Base-by-base conservation (phyloP, 179 eudicot species). In the Corrigiola litoralis region DNA sequence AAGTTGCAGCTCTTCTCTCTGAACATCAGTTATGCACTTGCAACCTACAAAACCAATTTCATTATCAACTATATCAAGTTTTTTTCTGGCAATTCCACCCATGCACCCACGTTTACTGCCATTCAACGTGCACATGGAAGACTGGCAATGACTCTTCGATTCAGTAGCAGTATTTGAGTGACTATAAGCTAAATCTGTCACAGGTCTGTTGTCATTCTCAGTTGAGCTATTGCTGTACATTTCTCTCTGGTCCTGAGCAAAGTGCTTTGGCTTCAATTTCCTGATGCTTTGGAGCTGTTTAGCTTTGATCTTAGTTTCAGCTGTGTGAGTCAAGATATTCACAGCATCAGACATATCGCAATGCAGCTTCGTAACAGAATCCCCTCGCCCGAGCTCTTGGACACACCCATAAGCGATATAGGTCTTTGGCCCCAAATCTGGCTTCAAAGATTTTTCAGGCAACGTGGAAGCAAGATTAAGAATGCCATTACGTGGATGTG, bases 311-410 rank as follows among this genome's bases (percentile, higher is more conserved):
- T 47, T 61, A 32, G 67, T 57, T 47, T 74, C 79, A 21, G 80
- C 72, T 0, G 89, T 83, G 69, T 88, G 91, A n/a, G 85, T 86
- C 75, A 85, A 58, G 34, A 88, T 81, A 69, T 88, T 86, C 68
- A 88, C 95, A 64, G 86, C 89, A 77, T 87, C 94, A 68, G 94
- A 82, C 89, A 85, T 85, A 61, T 85, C 88, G 10, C 88, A 85
- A 31, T 85, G 91, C 54, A 85, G 81, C 76, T 85, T 87, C 14
- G 94, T 87, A 36, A 87, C 94, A 37, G 94, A 87, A 53, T 87
- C 94, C 23, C 89, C 94, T 48, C 94, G 84, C n/a, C 89, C 94
- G 36, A 87, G 73, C 78, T 87, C 89, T 65, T 84, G 82, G 27
- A 74, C 62, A 68, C 80, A 40, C 60, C 92, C 92, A 40, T 85